Percentiles rank a stretch among this genome's conserved stretches.
These are phyloP conservation scores for Zoysia japonica DNA, from an alignment of 176 grass and related monocot genomes.

Conservation along the genomic window DNA sequence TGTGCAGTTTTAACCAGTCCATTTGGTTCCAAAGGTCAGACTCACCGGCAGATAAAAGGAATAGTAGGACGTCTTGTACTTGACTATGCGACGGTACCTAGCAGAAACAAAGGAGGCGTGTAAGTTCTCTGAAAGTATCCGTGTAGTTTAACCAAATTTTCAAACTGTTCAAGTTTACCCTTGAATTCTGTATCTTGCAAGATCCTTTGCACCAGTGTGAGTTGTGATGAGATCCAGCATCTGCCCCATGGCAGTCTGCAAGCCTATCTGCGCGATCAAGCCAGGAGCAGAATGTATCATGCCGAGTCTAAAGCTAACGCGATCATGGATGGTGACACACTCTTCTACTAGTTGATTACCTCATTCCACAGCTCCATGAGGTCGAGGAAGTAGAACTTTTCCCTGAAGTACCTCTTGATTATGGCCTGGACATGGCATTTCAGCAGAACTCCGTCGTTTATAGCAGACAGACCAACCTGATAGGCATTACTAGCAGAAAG, in stretches of 20 bases:
- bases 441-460: slow-evolving; percentile 67
- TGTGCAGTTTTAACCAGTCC: not conserved
- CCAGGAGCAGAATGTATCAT: not conserved
- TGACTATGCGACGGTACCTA: slow-evolving; percentile 70
- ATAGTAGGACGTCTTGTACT: slow-evolving; percentile 75
- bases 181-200: slow-evolving; percentile 63
- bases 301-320: not conserved
- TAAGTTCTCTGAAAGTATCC: not conserved
- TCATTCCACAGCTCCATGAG: slow-evolving; percentile 67
- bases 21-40: not conserved
- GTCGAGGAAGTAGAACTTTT: slow-evolving; percentile 51
- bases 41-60: slow-evolving; percentile 73
- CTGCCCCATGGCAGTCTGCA: slow-evolving; percentile 68
- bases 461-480: slow-evolving; percentile 64
- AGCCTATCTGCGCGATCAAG: slow-evolving; percentile 46
- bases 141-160: not conserved
- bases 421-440: slow-evolving; percentile 64
- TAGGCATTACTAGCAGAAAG: not conserved
- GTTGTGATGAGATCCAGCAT: slow-evolving; percentile 75
- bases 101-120: not conserved
- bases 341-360: slow-evolving; percentile 15
- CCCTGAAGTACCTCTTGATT: slow-evolving; percentile 66
- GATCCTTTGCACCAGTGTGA: slow-evolving; percentile 56
- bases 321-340: not conserved
- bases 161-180: slow-evolving; percentile 19